Evolutionary conservation across 208 protist genomes (phyloP).

Genomic region (Leishmania arabica): DNA sequence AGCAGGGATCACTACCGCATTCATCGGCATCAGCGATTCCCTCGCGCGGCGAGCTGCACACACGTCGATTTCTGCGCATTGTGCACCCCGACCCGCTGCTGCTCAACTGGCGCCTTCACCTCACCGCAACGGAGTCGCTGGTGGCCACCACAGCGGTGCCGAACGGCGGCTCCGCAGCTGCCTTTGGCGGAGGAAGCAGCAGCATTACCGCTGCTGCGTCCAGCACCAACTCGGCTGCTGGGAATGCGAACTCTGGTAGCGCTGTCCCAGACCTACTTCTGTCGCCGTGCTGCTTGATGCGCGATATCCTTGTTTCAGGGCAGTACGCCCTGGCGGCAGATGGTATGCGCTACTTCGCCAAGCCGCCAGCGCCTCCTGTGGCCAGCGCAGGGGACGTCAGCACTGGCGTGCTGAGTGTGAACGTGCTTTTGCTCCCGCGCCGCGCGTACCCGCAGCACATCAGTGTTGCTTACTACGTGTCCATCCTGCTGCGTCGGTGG

Average conservation of each 20-base stretch:
- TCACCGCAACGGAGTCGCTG: slow-evolving; percentile 20
- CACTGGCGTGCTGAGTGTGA: slow-evolving; percentile 21
- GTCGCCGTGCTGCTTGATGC: slow-evolving; percentile 54
- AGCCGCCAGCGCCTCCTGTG: background rate
- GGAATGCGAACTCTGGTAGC: background rate
- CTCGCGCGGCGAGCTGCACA: slow-evolving; percentile 52
- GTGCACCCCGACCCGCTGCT: slow-evolving; percentile 48
- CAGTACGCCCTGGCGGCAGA: slow-evolving; percentile 40
- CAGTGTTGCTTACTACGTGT: slow-evolving; percentile 36
- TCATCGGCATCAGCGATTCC: slow-evolving; percentile 20
- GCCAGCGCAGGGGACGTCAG: background rate
- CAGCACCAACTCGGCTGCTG: background rate
- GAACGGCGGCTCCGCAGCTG: background rate
- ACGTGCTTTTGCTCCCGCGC: slow-evolving; percentile 67
- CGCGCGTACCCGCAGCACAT: slow-evolving; percentile 38
- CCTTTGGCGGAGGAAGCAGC: background rate
- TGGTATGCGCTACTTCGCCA: slow-evolving; percentile 38
- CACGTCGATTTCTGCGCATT: slow-evolving; percentile 54
- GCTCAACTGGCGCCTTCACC: slow-evolving; percentile 32
- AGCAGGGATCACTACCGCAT: background rate
- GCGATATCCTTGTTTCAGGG: slow-evolving; percentile 55
- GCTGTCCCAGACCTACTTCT: slow-evolving; percentile 14
- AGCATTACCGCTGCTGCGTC: background rate
- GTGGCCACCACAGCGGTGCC: background rate
- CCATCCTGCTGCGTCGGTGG: slow-evolving; percentile 24